Percentiles rank a stretch among this genome's conserved stretches.
Conservation (phyloP, 371 early-diverging fungal genomes). For the Mortierella sp. region DNA sequence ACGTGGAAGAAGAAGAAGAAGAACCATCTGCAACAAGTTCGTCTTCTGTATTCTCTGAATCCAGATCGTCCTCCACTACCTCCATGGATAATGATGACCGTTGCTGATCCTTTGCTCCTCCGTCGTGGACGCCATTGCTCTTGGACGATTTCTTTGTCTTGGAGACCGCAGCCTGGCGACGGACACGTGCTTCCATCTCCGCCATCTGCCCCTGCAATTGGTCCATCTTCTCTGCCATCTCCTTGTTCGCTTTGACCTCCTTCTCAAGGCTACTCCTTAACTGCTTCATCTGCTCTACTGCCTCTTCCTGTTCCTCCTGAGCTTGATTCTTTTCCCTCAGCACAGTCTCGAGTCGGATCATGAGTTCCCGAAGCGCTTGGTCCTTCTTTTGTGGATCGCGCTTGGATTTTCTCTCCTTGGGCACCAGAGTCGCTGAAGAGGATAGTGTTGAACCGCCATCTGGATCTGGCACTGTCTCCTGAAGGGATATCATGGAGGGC, state of each 20-base stretch:
- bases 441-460: too few relatives aligned
- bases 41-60: slow-evolving; percentile 1
- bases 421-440: background rate
- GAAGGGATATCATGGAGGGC: background rate
- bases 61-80: background rate
- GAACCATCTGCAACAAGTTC: too few relatives aligned
- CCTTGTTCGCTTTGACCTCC: slow-evolving; percentile 21
- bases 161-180: slow-evolving; percentile 14
- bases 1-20: background rate
- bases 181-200: slow-evolving; percentile 12
- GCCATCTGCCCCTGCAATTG: slow-evolving; percentile 15
- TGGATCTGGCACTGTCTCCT: too few relatives aligned
- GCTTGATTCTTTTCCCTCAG: slow-evolving; percentile 40
- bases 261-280: slow-evolving; percentile 15
- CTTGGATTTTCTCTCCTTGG: slow-evolving; percentile 5
- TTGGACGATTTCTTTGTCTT: too few relatives aligned
- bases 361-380: slow-evolving; percentile 39
- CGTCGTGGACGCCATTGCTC: too few relatives aligned
- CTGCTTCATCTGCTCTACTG: slow-evolving; percentile 13
- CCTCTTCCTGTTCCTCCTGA: slow-evolving; percentile 34
- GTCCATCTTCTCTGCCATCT: slow-evolving; percentile 24
- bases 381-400: slow-evolving; percentile 19
- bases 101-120: background rate
- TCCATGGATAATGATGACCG: background rate
- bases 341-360: slow-evolving; percentile 30